These are phyloP conservation scores for Quercus berberidifolia DNA, from an alignment of 306 rosid species.

Conservation along the genomic window DNA sequence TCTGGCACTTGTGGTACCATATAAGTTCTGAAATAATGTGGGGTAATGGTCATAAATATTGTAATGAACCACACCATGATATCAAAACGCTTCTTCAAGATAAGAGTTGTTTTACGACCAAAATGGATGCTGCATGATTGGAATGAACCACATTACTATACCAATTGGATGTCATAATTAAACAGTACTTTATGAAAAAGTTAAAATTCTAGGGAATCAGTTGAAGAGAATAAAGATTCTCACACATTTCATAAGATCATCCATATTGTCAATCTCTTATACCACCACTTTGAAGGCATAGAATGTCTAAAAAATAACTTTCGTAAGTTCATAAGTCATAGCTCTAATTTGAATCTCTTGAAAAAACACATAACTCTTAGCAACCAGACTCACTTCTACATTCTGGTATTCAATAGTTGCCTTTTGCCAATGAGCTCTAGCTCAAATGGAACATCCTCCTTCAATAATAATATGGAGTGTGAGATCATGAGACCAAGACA, in stretches of 20 bases:
- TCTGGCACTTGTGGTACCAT: not conserved
- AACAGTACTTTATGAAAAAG: not conserved
- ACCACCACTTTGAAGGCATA: not conserved
- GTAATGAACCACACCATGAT: not conserved
- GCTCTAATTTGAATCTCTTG: not conserved
- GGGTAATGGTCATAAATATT: not conserved
- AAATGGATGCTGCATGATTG: not conserved
- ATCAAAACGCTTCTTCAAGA: not conserved
- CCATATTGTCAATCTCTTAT: not conserved
- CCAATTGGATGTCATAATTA: not conserved
- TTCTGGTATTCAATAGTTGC: not conserved
- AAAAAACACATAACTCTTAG: not conserved
- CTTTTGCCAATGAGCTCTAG: too few relatives aligned
- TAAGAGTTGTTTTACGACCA: not conserved
- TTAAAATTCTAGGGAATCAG: not conserved
- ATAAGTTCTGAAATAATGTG: constrained; percentile 2
- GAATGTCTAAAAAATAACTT: not conserved
- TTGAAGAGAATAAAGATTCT: not conserved
- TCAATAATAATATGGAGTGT: too few relatives aligned
- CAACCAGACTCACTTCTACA: not conserved
- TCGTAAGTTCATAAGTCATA: not conserved
- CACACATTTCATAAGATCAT: not conserved
- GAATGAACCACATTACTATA: not conserved
- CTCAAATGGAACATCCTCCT: too few relatives aligned
- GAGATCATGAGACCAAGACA: too few relatives aligned